Percentiles rank a stretch among this genome's conserved stretches.
Evolutionary conservation across 768 basidiomycete genomes (phyloP).

Genomic region (Macrocybe gigantea): DNA sequence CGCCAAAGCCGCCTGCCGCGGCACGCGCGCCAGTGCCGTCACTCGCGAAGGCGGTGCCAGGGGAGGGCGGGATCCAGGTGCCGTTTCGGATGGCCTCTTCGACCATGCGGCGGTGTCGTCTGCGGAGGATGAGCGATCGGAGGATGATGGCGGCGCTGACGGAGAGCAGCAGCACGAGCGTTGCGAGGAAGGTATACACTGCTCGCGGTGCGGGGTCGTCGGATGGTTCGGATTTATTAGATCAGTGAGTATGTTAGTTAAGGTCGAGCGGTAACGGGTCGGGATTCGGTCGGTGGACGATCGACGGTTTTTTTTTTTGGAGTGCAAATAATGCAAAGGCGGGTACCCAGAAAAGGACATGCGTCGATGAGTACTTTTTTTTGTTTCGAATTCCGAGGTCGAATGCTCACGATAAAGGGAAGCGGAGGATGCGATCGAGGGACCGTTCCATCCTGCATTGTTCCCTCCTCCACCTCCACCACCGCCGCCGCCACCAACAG

Average conservation of each 20-base stretch:
- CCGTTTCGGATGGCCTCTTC: conserved; percentile 63
- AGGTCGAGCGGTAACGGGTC: too few species aligned
- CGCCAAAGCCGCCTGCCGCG: too few species aligned
- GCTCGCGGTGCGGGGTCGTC: not conserved
- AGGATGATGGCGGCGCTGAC: conserved; percentile 65
- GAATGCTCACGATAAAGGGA: conserved; percentile 6
- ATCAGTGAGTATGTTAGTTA: too few species aligned
- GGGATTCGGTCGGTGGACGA: too few species aligned
- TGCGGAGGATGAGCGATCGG: conserved; percentile 58
- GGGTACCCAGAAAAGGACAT: not conserved
- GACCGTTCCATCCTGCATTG: not conserved
- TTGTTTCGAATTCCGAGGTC: too few species aligned
- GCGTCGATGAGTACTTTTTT: not conserved
- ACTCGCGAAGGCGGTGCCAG: conserved; percentile 6
- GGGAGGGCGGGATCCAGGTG: conserved; percentile 45
- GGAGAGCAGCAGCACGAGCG: conserved; percentile 59
- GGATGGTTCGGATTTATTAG: not conserved
- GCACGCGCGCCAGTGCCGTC: conserved; percentile 3
- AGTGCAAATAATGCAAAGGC: not conserved
- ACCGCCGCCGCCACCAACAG: not conserved
- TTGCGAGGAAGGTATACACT: conserved; percentile 54
- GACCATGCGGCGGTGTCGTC: conserved; percentile 51
- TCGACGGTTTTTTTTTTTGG: too few species aligned
- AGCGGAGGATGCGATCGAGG: conserved; percentile 7
- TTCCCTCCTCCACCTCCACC: not conserved